phyloP scores from a whole-genome alignment of 352 stramenopile genomes.

The Bremia lactucae region DNA sequence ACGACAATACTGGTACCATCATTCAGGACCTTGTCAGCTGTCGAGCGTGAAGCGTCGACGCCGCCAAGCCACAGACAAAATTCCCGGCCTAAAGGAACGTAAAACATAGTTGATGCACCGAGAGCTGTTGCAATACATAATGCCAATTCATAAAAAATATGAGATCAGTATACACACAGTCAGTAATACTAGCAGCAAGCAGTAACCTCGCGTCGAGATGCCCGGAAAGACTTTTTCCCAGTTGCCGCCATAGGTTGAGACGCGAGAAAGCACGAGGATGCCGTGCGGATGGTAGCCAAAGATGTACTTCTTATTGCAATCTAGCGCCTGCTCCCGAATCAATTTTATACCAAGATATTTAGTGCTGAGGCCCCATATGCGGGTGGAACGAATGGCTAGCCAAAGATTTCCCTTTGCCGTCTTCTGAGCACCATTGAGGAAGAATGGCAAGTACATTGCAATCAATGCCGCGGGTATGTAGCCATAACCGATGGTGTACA shows the following conservation, averaged over 20 bases:
- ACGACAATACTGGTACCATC: constrained; percentile 54
- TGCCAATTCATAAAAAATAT: too few species aligned
- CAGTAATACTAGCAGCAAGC: too few species aligned
- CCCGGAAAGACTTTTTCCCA: constrained; percentile 65
- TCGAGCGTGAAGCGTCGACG: constrained; percentile 66
- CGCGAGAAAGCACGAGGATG: constrained; percentile 65
- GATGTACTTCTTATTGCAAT: constrained; percentile 57
- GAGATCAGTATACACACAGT: too few species aligned
- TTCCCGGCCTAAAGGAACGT: constrained; percentile 50
- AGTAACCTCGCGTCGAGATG: constrained; percentile 39
- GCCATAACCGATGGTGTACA: constrained; percentile 45
- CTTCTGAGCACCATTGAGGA: constrained; percentile 41
- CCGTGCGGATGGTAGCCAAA: constrained; percentile 69
- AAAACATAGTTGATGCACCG: constrained; percentile 62
- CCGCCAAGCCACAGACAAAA: constrained; percentile 58
- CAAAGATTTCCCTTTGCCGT: constrained; percentile 42
- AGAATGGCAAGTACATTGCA: constrained; percentile 52
- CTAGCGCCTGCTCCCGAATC: constrained; percentile 51
- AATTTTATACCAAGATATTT: constrained; percentile 48
- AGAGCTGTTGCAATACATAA: constrained; percentile 21
- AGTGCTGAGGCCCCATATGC: constrained; percentile 40
- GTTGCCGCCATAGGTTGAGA: constrained; percentile 50
- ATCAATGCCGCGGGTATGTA: constrained; percentile 42
- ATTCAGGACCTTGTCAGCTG: constrained; percentile 63
- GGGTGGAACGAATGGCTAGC: constrained; percentile 31